A percentile compares a stretch with the other conserved stretches of the same genome.
Conservation (phyloP, 1,139 yeast species). For the Saccharomyces pastorianus region DNA sequence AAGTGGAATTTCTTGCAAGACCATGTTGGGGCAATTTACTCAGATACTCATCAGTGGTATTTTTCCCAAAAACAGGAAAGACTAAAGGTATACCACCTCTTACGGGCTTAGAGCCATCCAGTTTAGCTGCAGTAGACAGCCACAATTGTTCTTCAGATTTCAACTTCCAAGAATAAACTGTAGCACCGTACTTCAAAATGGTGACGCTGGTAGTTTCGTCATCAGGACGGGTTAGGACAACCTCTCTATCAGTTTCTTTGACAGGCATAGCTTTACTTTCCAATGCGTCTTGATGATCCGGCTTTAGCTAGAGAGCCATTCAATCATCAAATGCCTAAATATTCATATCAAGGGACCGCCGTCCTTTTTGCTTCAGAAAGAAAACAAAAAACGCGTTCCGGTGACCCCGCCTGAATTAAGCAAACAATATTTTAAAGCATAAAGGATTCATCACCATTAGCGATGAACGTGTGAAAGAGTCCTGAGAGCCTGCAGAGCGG, state of each 20-base stretch:
- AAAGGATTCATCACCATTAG: no score
- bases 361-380: no score
- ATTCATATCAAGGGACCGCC: no score
- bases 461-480: no score
- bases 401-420: no score
- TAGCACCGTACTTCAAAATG: slow-evolving; percentile 81
- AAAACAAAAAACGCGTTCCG: no score
- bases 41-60: slow-evolving; percentile 34
- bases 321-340: no score
- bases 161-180: slow-evolving; percentile 72
- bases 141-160: slow-evolving; percentile 66
- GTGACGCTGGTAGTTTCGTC: slow-evolving; percentile 49
- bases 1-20: slow-evolving; percentile 76
- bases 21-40: slow-evolving; percentile 84
- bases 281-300: no score
- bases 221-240: slow-evolving; percentile 50
- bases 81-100: slow-evolving; percentile 96
- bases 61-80: slow-evolving; percentile 89
- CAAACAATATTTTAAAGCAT: no score
- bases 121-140: slow-evolving; percentile 63
- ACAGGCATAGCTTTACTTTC: slow-evolving; percentile 34
- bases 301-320: no score
- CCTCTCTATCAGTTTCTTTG: slow-evolving; percentile 57
- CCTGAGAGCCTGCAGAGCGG: no score
- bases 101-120: slow-evolving; percentile 88